A percentile compares a stretch with the other conserved stretches of the same genome.
These are phyloP conservation scores for Hirschfeldia incana DNA, from an alignment of 345 rosid species.

Conservation along the genomic window DNA sequence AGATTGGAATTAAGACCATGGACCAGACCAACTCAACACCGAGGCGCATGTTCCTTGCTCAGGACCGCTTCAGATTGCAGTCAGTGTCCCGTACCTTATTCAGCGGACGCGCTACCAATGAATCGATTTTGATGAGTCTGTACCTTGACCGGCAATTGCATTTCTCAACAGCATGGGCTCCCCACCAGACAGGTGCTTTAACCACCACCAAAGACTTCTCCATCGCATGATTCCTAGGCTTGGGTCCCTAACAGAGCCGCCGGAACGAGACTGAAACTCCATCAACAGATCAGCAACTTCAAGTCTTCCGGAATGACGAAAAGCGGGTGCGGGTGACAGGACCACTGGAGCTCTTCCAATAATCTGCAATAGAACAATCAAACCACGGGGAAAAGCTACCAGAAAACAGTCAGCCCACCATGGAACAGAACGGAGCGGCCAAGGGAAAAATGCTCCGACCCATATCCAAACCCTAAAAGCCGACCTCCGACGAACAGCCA, in stretches of 20 bases:
- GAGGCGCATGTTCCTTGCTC: no score
- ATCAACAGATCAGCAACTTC: not conserved
- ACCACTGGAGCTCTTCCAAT: not conserved
- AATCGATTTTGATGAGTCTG: no score
- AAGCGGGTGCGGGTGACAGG: not conserved
- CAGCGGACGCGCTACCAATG: no score
- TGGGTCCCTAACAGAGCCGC: not conserved
- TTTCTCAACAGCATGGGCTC: no score
- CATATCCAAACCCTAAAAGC: not conserved
- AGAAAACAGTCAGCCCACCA: not conserved
- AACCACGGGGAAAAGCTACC: not conserved
- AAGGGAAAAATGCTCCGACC: not conserved
- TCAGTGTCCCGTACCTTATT: no score
- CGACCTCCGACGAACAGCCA: not conserved
- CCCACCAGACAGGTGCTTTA: no score
- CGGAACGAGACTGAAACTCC: not conserved
- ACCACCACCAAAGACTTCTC: no score
- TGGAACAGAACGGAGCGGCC: not conserved
- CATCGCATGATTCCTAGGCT: no score
- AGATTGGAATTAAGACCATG: no score
- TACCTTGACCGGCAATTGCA: no score
- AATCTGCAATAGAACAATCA: not conserved
- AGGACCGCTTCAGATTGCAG: no score
- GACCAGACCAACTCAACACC: no score
- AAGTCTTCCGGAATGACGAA: not conserved